These are phyloP conservation scores for Tricholoma sp. DNA, from an alignment of 768 basidiomycete genomes.

Conservation along the genomic window DNA sequence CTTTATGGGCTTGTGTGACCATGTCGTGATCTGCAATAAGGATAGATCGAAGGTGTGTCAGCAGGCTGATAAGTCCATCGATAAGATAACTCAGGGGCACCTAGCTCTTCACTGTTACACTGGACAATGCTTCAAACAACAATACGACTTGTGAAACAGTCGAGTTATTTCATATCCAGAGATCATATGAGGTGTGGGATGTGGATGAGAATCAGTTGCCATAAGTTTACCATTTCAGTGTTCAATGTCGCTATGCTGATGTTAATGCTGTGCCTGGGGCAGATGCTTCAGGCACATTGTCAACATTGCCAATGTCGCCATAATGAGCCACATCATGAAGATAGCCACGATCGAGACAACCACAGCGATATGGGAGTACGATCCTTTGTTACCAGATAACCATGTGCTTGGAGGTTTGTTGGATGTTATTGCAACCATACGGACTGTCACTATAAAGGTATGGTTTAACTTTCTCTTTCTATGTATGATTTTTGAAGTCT, in stretches of 20 bases:
- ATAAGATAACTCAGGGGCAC: slow-evolving; percentile 2
- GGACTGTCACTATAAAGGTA: slow-evolving; percentile 21
- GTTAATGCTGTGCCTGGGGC: not conserved
- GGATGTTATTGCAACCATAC: slow-evolving; percentile 24
- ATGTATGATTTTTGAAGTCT: no score
- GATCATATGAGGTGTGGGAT: no score
- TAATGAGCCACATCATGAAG: no score
- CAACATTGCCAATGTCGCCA: slow-evolving; percentile 13
- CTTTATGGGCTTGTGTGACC: no score
- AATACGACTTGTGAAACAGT: slow-evolving; percentile 14
- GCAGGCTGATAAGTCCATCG: not conserved
- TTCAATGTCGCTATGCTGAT: not conserved
- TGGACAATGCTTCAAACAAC: no score
- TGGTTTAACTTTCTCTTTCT: not conserved
- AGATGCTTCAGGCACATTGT: slow-evolving; percentile 23
- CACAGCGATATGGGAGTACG: slow-evolving; percentile 29
- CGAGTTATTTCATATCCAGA: slow-evolving; percentile 11
- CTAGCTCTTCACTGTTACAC: slow-evolving; percentile 21
- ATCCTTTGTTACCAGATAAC: no score
- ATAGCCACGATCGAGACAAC: slow-evolving; percentile 19
- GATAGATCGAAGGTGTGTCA: no score
- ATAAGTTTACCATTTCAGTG: slow-evolving; percentile 8
- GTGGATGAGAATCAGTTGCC: no score
- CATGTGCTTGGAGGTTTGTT: no score
- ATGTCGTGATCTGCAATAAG: not conserved